These are phyloP conservation scores for Phytophthora sojae DNA, from an alignment of 352 stramenopile genomes.

Conservation along the genomic window DNA sequence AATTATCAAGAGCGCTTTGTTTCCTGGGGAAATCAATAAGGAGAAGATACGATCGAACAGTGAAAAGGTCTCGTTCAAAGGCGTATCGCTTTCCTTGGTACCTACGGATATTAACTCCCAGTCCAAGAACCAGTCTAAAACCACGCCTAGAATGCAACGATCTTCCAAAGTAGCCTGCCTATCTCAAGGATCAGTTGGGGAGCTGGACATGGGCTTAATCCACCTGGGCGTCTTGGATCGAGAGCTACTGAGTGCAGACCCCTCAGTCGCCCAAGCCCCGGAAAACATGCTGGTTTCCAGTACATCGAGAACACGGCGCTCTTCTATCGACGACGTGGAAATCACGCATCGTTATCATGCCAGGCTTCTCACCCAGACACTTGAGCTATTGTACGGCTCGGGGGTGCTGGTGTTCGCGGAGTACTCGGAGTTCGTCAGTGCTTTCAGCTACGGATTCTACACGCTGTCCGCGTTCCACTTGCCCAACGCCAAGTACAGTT, in stretches of 20 bases:
- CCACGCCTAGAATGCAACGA: neutral
- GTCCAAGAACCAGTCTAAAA: neutral
- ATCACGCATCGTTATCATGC: slow-evolving; percentile 28
- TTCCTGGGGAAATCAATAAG: slow-evolving; percentile 1
- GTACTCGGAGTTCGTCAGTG: slow-evolving; percentile 40
- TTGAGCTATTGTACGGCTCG: slow-evolving; percentile 35
- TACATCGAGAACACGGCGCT: neutral
- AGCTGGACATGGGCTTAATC: slow-evolving; percentile 2
- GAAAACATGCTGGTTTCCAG: neutral
- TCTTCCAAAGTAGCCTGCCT: slow-evolving; percentile 15
- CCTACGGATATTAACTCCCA: neutral
- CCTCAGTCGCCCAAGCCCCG: neutral
- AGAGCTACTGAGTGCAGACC: slow-evolving; percentile 1
- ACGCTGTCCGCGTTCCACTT: slow-evolving; percentile 20
- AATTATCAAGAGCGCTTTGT: slow-evolving; percentile 28
- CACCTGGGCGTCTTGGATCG: slow-evolving; percentile 7
- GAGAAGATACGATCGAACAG: slow-evolving; percentile 3
- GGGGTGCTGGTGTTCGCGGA: slow-evolving; percentile 39
- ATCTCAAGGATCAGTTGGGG: neutral
- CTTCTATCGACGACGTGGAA: slow-evolving; percentile 25
- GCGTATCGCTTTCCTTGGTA: neutral
- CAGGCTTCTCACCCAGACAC: slow-evolving; percentile 23
- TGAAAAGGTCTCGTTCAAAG: neutral
- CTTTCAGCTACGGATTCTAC: slow-evolving; percentile 37
- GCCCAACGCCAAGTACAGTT: slow-evolving; percentile 24